These are phyloP conservation scores for Salix exigua DNA, from an alignment of 345 rosid genomes.

Conservation along the genomic window DNA sequence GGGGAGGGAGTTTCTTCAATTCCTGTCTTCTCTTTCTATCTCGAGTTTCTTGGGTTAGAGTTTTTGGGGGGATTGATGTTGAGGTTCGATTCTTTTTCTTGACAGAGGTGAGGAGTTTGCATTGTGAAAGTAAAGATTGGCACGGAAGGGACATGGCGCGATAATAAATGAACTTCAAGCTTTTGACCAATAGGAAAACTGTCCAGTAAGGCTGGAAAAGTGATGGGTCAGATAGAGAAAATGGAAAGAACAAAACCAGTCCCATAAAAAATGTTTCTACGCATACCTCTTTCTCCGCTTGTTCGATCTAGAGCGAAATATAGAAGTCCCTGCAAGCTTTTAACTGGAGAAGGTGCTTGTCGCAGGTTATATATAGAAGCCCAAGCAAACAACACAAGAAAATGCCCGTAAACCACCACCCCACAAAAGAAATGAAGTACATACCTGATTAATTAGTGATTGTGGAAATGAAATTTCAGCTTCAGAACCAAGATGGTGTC, in stretches of 20 bases:
- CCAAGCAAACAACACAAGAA: not conserved
- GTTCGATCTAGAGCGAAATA: not conserved
- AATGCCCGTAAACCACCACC: not conserved
- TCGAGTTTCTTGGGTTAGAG: not conserved
- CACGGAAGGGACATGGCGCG: slow-evolving; percentile 37
- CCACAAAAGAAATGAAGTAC: not conserved
- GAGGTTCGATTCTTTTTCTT: not conserved
- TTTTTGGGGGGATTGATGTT: not conserved
- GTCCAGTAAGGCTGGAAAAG: too few relatives aligned
- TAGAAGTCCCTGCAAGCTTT: not conserved
- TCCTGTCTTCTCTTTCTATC: not conserved
- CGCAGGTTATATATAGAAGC: not conserved
- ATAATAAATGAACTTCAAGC: slow-evolving; percentile 30
- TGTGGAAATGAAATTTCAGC: not conserved
- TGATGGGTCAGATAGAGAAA: too few relatives aligned
- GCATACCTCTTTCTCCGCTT: not conserved
- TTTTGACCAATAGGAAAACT: too few relatives aligned
- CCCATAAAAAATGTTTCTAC: too few relatives aligned
- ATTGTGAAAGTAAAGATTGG: not conserved
- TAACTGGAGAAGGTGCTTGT: not conserved
- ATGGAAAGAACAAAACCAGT: too few relatives aligned
- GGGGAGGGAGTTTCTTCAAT: not conserved
- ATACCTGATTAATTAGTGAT: not conserved
- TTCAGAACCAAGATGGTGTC: not conserved
- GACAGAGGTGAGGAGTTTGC: not conserved